Conservation (phyloP, 1,139 yeast genomes). For the Pichia sp. region DNA sequence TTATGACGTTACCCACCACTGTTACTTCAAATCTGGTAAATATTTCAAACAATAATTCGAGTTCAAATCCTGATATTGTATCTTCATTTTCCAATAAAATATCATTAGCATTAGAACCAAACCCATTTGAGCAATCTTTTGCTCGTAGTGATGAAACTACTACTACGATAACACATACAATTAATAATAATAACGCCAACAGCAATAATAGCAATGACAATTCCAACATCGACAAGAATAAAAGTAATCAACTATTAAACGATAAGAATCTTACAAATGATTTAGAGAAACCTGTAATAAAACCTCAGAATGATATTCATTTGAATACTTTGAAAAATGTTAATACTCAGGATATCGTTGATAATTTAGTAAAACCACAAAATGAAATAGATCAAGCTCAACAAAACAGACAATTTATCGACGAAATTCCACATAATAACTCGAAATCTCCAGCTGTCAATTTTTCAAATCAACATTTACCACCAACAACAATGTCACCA, state of each 20-base stretch:
- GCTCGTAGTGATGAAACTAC: constrained; percentile 44
- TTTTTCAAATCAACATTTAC: not conserved
- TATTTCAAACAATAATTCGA: constrained; percentile 3
- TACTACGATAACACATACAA: not conserved
- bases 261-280: not conserved
- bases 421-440: not conserved
- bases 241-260: not conserved
- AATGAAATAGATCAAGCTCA: not conserved
- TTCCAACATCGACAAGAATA: no score
- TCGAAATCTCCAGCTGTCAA: not conserved
- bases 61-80: constrained; percentile 10
- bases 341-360: not conserved
- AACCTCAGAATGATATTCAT: constrained; percentile 13
- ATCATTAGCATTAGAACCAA: constrained; percentile 58
- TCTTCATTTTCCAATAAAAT: constrained; percentile 7
- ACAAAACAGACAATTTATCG: not conserved
- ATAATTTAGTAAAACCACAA: not conserved
- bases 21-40: not conserved
- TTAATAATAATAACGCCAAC: no score
- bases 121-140: constrained; percentile 93
- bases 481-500: constrained; percentile 33
- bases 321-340: constrained; percentile 1
- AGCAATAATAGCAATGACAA: no score
- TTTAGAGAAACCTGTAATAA: constrained; percentile 2
- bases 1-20: constrained; percentile 1